phyloP scores from a whole-genome alignment of 179 eudicot species.

The Corrigiola litoralis region DNA sequence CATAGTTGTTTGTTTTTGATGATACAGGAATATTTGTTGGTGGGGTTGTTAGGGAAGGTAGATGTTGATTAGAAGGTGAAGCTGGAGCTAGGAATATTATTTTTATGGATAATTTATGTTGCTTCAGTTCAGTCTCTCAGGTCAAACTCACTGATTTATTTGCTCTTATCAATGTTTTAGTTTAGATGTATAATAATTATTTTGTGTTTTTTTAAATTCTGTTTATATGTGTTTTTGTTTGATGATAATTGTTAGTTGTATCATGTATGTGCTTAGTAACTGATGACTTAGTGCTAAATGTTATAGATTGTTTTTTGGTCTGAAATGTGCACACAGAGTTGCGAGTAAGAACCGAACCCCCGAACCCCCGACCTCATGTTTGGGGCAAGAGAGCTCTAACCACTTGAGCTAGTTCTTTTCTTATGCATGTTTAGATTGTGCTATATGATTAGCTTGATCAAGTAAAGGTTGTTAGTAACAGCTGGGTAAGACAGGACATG shows the following conservation, averaged over 20 bases:
- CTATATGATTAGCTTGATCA: slow-evolving; percentile 3
- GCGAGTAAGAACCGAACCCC: too few relatives aligned
- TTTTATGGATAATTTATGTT: slow-evolving; percentile 58
- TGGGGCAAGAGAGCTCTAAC: too few relatives aligned
- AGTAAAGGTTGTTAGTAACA: neutral
- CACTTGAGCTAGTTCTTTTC: too few relatives aligned
- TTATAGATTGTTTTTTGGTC: too few relatives aligned
- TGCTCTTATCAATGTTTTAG: too few relatives aligned
- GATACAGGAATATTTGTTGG: slow-evolving; percentile 24
- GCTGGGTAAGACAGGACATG: too few relatives aligned
- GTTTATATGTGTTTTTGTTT: neutral
- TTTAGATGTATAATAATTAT: too few relatives aligned
- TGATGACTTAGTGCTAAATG: too few relatives aligned
- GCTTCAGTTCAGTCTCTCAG: slow-evolving; percentile 50
- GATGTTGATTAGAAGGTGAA: slow-evolving; percentile 44
- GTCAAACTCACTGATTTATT: slow-evolving; percentile 22
- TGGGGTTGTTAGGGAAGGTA: slow-evolving; percentile 19
- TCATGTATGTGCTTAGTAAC: slow-evolving; percentile 1
- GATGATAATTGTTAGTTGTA: slow-evolving; percentile 3
- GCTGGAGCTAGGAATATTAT: slow-evolving; percentile 21
- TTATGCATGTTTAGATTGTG: slow-evolving; percentile 12
- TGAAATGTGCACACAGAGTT: too few relatives aligned
- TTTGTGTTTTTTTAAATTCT: neutral
- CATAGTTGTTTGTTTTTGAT: slow-evolving; percentile 17
- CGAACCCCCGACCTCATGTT: too few relatives aligned